These are phyloP conservation scores for Alternaria metachromatica DNA, from an alignment of 2,329 filamentous ascomycete genomes.

Conservation along the genomic window DNA sequence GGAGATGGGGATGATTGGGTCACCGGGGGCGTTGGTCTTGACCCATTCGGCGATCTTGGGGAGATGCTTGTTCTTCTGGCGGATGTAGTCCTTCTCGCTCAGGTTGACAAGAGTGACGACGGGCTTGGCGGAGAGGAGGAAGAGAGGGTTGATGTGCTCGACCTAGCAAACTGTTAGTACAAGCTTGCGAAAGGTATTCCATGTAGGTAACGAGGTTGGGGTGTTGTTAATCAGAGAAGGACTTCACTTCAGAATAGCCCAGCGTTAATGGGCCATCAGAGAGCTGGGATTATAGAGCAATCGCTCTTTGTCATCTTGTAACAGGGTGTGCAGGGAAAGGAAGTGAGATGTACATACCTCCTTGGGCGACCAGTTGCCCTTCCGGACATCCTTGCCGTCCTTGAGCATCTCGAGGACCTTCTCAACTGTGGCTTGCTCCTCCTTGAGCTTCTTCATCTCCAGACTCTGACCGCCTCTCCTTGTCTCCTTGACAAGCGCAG, in stretches of 20 bases:
- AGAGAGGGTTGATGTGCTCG: constrained; percentile 95
- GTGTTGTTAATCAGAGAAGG: constrained; percentile 66
- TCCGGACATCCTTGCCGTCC: constrained; percentile 90
- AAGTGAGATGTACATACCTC: constrained; percentile 72
- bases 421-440: constrained; percentile 92
- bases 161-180: constrained; percentile 65
- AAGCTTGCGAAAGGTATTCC: background rate
- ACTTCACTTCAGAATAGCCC: constrained; percentile 89
- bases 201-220: constrained; percentile 7
- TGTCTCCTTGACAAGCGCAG: constrained; percentile 92
- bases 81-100: constrained; percentile 94
- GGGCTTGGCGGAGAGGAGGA: constrained; percentile 94
- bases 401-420: constrained; percentile 85
- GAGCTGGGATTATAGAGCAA: constrained; percentile 99
- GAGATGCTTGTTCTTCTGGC: constrained; percentile 99
- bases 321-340: constrained; percentile 38
- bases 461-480: constrained; percentile 91
- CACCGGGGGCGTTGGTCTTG: constrained; percentile 84
- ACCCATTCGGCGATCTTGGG: constrained; percentile 94
- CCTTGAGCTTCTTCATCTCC: constrained; percentile 96
- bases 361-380: constrained; percentile 87
- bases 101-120: constrained; percentile 97
- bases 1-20: constrained; percentile 92
- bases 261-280: constrained; percentile 86
- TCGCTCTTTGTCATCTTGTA: constrained; percentile 98